A percentile compares a stretch with the other conserved stretches of the same genome.
Evolutionary conservation across 257 asterid genomes (phyloP).

Genomic region (Vinca minor): DNA sequence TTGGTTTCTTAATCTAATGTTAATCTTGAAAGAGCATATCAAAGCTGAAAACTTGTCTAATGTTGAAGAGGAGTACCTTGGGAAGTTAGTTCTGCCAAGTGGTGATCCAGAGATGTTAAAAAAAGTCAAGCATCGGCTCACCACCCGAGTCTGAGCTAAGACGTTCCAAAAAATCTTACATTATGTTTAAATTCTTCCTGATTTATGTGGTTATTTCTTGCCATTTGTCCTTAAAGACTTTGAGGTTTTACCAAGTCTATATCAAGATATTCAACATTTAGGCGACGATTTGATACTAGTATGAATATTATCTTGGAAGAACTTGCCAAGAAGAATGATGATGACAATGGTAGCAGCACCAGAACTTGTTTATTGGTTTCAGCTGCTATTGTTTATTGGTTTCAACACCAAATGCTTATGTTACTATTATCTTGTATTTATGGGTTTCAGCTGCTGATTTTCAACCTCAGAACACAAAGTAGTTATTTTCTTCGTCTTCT

Average conservation of each 20-base stretch:
- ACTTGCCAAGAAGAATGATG: conserved; percentile 50
- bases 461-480: too few relatives aligned
- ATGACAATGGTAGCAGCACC: conserved; percentile 15
- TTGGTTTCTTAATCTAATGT: conserved; percentile 79
- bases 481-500: too few relatives aligned
- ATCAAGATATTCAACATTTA: too few relatives aligned
- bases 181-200: conserved; percentile 4
- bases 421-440: too few relatives aligned
- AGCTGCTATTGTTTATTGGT: too few relatives aligned
- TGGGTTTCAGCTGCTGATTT: neutral
- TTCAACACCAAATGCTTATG: too few relatives aligned
- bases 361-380: too few relatives aligned
- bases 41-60: conserved; percentile 67
- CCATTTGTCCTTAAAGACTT: conserved; percentile 34
- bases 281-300: too few relatives aligned
- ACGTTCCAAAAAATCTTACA: conserved; percentile 16
- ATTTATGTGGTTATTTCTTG: conserved; percentile 6
- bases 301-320: too few relatives aligned
- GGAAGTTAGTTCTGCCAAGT: conserved; percentile 48
- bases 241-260: conserved; percentile 77
- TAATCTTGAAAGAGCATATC: conserved; percentile 78
- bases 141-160: too few relatives aligned
- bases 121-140: conserved; percentile 31
- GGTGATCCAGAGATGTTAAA: conserved; percentile 55
- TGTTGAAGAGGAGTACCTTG: conserved; percentile 63